phyloP scores from a whole-genome alignment of 495 filamentous ascomycete species.

The Letharia columbiana region DNA sequence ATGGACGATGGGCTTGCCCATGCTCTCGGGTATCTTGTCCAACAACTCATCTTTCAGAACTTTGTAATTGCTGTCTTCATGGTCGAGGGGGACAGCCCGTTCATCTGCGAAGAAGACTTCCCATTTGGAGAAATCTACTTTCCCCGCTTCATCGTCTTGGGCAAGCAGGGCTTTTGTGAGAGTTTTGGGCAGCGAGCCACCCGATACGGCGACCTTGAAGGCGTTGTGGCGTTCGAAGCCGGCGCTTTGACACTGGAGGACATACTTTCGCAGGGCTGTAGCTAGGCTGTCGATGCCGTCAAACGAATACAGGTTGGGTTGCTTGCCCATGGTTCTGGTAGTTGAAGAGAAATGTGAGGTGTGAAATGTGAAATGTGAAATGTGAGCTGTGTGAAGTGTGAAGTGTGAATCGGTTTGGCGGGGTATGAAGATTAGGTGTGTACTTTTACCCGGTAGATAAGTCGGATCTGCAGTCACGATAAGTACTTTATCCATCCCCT shows the following conservation, averaged over 20 bases:
- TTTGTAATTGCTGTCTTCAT: constrained; percentile 88
- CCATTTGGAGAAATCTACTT: constrained; percentile 77
- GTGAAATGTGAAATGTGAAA: background rate
- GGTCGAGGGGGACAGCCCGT: constrained; percentile 82
- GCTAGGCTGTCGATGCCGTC: constrained; percentile 58
- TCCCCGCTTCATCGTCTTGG: constrained; percentile 43
- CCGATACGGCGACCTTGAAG: constrained; percentile 90
- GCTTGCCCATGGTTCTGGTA: constrained; percentile 52
- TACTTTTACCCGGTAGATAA: background rate
- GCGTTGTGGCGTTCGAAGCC: constrained; percentile 67
- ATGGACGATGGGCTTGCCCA: constrained; percentile 61
- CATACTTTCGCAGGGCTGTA: constrained; percentile 63
- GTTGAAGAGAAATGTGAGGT: background rate
- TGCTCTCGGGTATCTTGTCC: constrained; percentile 65
- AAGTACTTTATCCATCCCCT: no score
- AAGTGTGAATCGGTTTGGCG: background rate
- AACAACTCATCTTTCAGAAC: constrained; percentile 80
- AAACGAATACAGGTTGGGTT: constrained; percentile 84
- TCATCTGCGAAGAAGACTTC: constrained; percentile 98
- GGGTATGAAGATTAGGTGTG: background rate
- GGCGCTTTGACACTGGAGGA: constrained; percentile 68
- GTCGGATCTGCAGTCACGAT: no score
- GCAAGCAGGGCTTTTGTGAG: constrained; percentile 75
- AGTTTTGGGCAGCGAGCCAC: constrained; percentile 82
- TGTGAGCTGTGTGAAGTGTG: no score